Evolutionary conservation across 2,329 filamentous ascomycete genomes (phyloP).

Genomic region (Calonectria ilicicola): DNA sequence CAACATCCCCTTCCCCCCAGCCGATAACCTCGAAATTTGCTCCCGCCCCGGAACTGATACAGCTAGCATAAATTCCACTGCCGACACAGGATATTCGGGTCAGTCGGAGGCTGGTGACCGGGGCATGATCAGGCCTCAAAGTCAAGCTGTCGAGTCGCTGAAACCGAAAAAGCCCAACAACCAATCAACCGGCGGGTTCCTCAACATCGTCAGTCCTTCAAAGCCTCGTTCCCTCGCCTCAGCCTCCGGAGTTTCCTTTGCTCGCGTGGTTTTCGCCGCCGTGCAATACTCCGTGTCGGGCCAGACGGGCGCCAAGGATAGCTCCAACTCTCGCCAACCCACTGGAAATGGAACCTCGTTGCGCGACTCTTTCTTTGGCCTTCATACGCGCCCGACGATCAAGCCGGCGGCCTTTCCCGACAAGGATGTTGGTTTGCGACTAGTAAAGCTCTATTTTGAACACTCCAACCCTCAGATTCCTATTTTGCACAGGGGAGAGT

Average conservation of each 20-base stretch:
- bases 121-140: slow-evolving; percentile 41
- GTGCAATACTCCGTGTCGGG: slow-evolving; percentile 79
- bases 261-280: slow-evolving; percentile 91
- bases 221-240: slow-evolving; percentile 87
- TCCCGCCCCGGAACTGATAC: slow-evolving; percentile 60
- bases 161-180: slow-evolving; percentile 50
- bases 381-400: slow-evolving; percentile 91
- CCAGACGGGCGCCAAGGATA: slow-evolving; percentile 62
- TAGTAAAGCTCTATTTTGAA: slow-evolving; percentile 91
- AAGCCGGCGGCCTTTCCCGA: slow-evolving; percentile 87
- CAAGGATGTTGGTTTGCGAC: slow-evolving; percentile 75
- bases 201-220: slow-evolving; percentile 81
- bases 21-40: slow-evolving; percentile 75
- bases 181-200: slow-evolving; percentile 61
- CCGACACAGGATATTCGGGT: slow-evolving; percentile 49
- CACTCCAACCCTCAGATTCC: slow-evolving; percentile 97
- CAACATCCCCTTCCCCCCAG: slow-evolving; percentile 77
- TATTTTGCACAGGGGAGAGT: slow-evolving; percentile 88
- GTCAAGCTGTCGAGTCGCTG: slow-evolving; percentile 47
- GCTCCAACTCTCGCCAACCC: slow-evolving; percentile 36
- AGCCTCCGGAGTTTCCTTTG: slow-evolving; percentile 92
- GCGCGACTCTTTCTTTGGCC: slow-evolving; percentile 96
- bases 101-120: slow-evolving; percentile 47
- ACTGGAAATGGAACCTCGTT: slow-evolving; percentile 76
- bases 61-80: slow-evolving; percentile 45